Conservation (phyloP, 2,329 filamentous ascomycete species). For the Paracamarosporium sp. region DNA sequence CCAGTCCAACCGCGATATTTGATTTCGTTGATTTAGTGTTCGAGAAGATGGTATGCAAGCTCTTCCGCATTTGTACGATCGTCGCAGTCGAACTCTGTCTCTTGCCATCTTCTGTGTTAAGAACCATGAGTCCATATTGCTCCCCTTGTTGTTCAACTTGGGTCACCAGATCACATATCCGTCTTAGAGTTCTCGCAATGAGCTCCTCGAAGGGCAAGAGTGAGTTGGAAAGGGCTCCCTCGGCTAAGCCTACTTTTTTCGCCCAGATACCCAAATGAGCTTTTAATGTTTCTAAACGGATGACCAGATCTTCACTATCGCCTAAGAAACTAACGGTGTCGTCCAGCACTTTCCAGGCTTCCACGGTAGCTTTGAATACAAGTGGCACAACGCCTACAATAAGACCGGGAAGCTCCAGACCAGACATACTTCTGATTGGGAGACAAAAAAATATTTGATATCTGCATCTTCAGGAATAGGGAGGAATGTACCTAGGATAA, state of each 20-base stretch:
- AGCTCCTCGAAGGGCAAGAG: conserved; percentile 4
- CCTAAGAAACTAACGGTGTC: conserved; percentile 3
- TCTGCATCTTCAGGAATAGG: neutral
- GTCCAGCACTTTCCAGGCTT: conserved; percentile 7
- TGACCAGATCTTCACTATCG: conserved; percentile 3
- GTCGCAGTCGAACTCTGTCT: neutral
- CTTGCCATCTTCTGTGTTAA: neutral
- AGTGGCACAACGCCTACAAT: conserved; percentile 3
- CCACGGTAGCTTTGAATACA: neutral
- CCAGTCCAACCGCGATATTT: neutral
- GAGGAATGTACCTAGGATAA: neutral
- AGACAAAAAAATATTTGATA: too few species aligned
- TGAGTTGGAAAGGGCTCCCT: neutral
- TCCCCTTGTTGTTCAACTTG: neutral
- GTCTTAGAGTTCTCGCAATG: conserved; percentile 1
- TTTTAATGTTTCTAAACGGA: conserved; percentile 5
- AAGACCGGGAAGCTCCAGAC: neutral
- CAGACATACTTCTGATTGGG: neutral
- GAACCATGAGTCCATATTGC: neutral
- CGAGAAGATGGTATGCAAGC: neutral
- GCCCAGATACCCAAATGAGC: conserved; percentile 10
- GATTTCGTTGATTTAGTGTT: neutral
- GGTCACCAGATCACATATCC: conserved; percentile 1
- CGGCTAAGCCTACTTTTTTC: neutral
- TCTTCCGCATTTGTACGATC: conserved; percentile 3